Base-by-base conservation (phyloP, 192 early-diverging fungal species). In the Coemansia sp. region DNA sequence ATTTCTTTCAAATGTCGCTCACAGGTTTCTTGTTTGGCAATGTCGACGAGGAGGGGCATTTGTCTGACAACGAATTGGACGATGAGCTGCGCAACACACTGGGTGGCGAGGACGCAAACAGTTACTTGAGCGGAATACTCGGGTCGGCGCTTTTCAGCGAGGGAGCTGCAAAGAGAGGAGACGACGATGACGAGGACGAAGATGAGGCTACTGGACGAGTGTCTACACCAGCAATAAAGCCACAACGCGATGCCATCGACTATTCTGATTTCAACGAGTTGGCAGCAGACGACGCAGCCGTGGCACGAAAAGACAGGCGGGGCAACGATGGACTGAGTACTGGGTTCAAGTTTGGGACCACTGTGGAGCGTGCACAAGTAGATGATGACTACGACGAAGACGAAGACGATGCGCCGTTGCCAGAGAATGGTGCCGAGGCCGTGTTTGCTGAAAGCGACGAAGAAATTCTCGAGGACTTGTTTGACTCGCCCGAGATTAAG, bases 11-110 rank as follows among this genome's bases (percentile, higher is more conserved):
- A 39, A 89, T 90, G 88, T 88, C 87, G 29, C 81, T 86, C 26
- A 83, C 89, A 34, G 82, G 84, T 33, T 91, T 89, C 69, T 74
- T 95, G 46, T 95, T 93, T 74, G 93, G 93, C 36, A 95, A 95
- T 75, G 88, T 95, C 14, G 93, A 94, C 79, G 88, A 92, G 56
- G 83, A 87, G 38, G 93, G 93, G 41, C 83, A 85, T 38, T 74
- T 94, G 8, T 90, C 93, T 11, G 83, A 87, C 57, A 72, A 44
- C 29, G 82, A 80, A 57, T 76, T 88, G 5, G 81, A 80, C 44
- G 60, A 81, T 68, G 85, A 82, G 61, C 67, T 82, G 8, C 62
- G 65, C 50, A 61, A 71, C 40, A 77, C 80, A 3, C 62, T 82
- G 4, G 76, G 69, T n/a, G 70, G 64, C 26, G 70, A 72, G n/a